These are phyloP conservation scores for Apostasia ramifera DNA, from an alignment of 106 monocot genomes.

Conservation along the genomic window DNA sequence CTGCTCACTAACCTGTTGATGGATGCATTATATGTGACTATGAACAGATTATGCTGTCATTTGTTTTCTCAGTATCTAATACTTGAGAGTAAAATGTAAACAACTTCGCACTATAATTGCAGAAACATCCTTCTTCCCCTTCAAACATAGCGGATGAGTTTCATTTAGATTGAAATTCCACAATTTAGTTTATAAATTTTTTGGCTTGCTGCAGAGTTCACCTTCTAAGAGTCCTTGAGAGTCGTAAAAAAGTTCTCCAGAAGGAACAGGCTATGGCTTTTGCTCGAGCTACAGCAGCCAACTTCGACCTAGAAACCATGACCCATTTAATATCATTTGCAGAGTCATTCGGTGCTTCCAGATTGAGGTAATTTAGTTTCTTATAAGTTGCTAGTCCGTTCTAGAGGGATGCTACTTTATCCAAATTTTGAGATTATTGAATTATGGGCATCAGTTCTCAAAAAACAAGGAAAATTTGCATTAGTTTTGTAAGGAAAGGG, in stretches of 20 bases:
- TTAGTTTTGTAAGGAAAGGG: no score
- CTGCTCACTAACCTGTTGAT: no score
- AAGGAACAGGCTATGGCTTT: slow-evolving; percentile 98
- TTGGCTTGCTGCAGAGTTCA: slow-evolving; percentile 51
- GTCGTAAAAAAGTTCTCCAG: slow-evolving; percentile 57
- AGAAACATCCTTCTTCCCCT: no score
- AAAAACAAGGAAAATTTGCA: neutral
- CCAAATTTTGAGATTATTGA: neutral
- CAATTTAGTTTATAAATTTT: neutral
- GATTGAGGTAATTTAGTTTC: slow-evolving; percentile 50
- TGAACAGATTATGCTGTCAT: neutral
- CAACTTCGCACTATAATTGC: no score
- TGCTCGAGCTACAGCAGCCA: slow-evolving; percentile 83
- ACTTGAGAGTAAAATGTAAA: no score
- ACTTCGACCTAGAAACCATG: slow-evolving; percentile 76
- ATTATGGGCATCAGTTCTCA: neutral
- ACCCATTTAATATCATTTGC: slow-evolving; percentile 62
- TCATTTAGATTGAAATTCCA: no score
- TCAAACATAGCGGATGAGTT: no score
- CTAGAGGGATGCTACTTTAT: slow-evolving; percentile 3
- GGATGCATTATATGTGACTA: no score
- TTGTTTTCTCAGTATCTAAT: neutral
- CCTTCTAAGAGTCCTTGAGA: slow-evolving; percentile 73
- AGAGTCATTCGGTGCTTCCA: slow-evolving; percentile 75
- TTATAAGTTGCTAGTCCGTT: slow-evolving; percentile 3